phyloP scores from a whole-genome alignment of 2,329 filamentous ascomycete genomes.

The Aspergillus ochraceoroseus region DNA sequence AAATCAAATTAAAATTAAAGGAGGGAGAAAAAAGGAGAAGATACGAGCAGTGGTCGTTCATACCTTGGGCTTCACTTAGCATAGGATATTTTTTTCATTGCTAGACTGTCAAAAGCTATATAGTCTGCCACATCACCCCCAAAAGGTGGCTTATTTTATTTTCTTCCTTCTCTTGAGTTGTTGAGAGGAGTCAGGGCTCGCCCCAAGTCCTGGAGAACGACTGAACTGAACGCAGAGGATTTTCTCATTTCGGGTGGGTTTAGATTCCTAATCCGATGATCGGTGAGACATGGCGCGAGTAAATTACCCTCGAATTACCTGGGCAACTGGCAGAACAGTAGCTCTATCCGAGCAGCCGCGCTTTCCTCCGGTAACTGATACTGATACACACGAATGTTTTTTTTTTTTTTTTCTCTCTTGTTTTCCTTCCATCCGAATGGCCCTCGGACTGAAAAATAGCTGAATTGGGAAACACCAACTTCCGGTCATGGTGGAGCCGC shows the following conservation, averaged over 20 bases:
- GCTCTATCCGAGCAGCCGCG: no score
- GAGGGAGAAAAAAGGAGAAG: neutral
- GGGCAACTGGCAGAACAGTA: no score
- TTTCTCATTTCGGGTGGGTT: conserved; percentile 5
- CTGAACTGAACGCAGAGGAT: no score
- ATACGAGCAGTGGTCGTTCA: neutral
- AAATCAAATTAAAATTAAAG: neutral
- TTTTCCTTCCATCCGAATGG: conserved; percentile 6
- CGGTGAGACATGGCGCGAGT: conserved; percentile 1
- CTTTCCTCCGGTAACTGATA: no score
- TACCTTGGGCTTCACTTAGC: conserved; percentile 1
- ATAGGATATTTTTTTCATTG: conserved; percentile 1
- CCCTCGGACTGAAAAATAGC: conserved; percentile 1
- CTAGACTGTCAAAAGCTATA: conserved; percentile 1
- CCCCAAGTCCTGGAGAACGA: neutral
- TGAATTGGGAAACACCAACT: conserved; percentile 8
- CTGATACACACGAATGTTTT: no score
- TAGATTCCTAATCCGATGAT: conserved; percentile 3
- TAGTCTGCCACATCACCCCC: conserved; percentile 5
- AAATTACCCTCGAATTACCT: neutral
- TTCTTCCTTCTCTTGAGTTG: neutral
- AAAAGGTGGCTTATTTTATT: neutral
- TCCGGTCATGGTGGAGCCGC: conserved; percentile 24
- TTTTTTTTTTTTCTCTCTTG: no score
- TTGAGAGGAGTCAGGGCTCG: no score